Evolutionary conservation across 139 green algal genomes (phyloP), one percentile per base, ranked within the genome.

Genomic region (Volvox reticuliferus): DNA sequence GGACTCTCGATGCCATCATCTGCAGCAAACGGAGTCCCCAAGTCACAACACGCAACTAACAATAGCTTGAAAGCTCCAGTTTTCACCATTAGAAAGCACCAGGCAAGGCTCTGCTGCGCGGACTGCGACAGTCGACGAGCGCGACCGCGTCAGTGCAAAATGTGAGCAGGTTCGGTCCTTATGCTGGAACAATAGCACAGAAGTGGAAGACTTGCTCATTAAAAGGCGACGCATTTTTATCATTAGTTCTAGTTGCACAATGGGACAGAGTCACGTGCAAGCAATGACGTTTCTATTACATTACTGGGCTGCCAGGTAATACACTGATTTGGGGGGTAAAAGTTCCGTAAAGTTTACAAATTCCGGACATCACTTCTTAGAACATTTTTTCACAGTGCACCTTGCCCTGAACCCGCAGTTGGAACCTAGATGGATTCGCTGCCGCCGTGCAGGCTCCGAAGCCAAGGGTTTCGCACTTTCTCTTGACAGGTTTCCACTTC

Each of bases 1-100:
- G 33, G 26, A 21, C 82, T 88, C 20, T 88, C 82, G 19, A 88
- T 62, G 26, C 82, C 82, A 88, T 88, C 82, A 65, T 88, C 82
- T 88, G 33, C 61, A 30, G 71, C 14, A 21, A 30, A 14, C 21
- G 71, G 28, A 20, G 71, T 2, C 71, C 20, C 71, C 71, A 30
- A 32, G 71, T 79, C 65, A 28, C 24, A 24, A 30, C 24, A 73
- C 21, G 65, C 21, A 73, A 73, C 6, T 28, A 73, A 28, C 65
- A 28, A 24, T 5, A 24, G 65, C 2, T 30, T 30, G 3, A 12
- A 28, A 28, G 2, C 12, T 32, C 21, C 20, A 36, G 30, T 24
- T 5, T 20, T 76, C 24, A 77, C 81, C 81, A 22, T 87, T 87
- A 24, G 35, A 75, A 22, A 87, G 81, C 61, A 87, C 61, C 61